Conservation (phyloP, 2,329 filamentous ascomycete genomes). For the Alternaria novae-zelandiae region DNA sequence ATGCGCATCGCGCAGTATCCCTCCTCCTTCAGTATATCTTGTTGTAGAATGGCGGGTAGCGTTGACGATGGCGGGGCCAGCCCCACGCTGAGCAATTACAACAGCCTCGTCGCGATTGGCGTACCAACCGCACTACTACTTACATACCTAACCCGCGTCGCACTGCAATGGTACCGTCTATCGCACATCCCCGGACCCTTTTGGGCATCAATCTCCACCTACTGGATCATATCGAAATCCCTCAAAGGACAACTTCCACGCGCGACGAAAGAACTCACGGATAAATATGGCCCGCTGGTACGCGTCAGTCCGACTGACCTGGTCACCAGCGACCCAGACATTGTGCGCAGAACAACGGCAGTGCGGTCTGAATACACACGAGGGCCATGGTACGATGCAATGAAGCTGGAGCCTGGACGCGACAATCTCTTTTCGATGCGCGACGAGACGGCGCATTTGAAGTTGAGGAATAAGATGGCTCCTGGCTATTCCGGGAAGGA, state of each 20-base stretch:
- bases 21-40: too few species aligned
- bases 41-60: neutral
- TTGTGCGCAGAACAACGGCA: slow-evolving; percentile 54
- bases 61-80: neutral
- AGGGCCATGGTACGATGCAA: slow-evolving; percentile 43
- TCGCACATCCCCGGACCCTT: slow-evolving; percentile 31
- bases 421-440: slow-evolving; percentile 60
- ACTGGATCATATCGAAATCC: slow-evolving; percentile 10
- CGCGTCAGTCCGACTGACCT: slow-evolving; percentile 56
- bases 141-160: slow-evolving; percentile 9
- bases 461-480: slow-evolving; percentile 53
- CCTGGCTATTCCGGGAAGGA: slow-evolving; percentile 56
- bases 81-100: neutral
- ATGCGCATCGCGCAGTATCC: neutral
- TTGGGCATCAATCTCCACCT: slow-evolving; percentile 23
- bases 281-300: slow-evolving; percentile 42
- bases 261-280: slow-evolving; percentile 8
- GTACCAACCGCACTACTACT: slow-evolving; percentile 1
- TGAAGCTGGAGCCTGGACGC: slow-evolving; percentile 57
- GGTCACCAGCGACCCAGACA: slow-evolving; percentile 55
- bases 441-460: slow-evolving; percentile 54
- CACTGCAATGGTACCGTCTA: slow-evolving; percentile 27
- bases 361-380: slow-evolving; percentile 46
- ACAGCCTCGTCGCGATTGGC: slow-evolving; percentile 4
- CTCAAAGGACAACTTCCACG: neutral